These are phyloP conservation scores for Fusarium fujikuroi DNA, from an alignment of 2,329 filamentous ascomycete genomes.

Conservation along the genomic window DNA sequence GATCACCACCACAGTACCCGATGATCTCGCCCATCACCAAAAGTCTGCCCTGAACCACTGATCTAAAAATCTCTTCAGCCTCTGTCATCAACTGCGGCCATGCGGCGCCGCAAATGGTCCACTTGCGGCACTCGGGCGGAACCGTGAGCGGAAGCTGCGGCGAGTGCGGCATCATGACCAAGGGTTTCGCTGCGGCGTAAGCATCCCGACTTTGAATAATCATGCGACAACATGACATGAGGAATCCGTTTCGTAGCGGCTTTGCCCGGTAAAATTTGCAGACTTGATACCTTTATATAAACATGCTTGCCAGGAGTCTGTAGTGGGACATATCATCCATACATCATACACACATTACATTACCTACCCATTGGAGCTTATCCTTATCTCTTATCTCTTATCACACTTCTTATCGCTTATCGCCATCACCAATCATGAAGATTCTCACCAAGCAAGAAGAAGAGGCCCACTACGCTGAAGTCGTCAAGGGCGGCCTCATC, in stretches of 20 bases:
- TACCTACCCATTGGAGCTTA: not conserved
- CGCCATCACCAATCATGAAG: slow-evolving; percentile 76
- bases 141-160: not conserved
- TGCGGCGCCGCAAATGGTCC: slow-evolving; percentile 9
- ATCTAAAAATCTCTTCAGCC: not conserved
- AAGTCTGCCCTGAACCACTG: not conserved
- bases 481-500: slow-evolving; percentile 80
- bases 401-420: not conserved
- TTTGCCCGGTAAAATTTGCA: slow-evolving; percentile 18
- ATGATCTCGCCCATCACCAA: too few relatives aligned
- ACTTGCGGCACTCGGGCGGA: slow-evolving; percentile 17
- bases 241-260: slow-evolving; percentile 4
- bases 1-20: accelerated
- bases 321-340: slow-evolving; percentile 5
- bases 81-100: not conserved
- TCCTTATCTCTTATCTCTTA: not conserved
- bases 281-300: slow-evolving; percentile 17
- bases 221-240: slow-evolving; percentile 29
- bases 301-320: slow-evolving; percentile 5
- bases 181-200: slow-evolving; percentile 13
- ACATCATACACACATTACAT: slow-evolving; percentile 7
- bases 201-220: slow-evolving; percentile 8
- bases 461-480: slow-evolving; percentile 81
- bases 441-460: slow-evolving; percentile 95
- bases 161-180: not conserved